phyloP scores from a whole-genome alignment of 169 alveolate genomes.

The Plasmodium coatneyi region DNA sequence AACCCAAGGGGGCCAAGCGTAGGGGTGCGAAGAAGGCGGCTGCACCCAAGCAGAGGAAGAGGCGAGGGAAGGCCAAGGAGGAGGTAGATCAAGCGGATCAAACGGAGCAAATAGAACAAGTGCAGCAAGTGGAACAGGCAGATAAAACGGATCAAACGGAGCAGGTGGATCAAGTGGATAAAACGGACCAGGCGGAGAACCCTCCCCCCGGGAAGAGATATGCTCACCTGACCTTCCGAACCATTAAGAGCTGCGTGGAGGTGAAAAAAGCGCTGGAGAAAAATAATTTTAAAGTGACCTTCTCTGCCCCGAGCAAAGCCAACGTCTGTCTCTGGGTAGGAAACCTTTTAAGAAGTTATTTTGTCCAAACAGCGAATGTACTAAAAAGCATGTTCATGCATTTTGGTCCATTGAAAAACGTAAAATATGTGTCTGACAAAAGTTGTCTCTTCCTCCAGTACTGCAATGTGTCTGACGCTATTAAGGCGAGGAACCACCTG shows the following conservation, averaged over 20 bases:
- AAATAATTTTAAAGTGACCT: slow-evolving; percentile 4
- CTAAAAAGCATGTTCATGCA: slow-evolving; percentile 15
- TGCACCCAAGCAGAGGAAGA: not conserved
- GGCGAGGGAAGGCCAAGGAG: not conserved
- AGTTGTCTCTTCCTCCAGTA: slow-evolving; percentile 46
- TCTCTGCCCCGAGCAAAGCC: slow-evolving; percentile 28
- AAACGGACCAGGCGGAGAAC: not conserved
- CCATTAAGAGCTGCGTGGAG: slow-evolving; percentile 32
- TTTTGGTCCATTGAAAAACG: slow-evolving; percentile 13
- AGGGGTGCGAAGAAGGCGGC: not conserved
- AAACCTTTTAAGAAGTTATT: slow-evolving; percentile 29
- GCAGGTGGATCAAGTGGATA: not conserved
- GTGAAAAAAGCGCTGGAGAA: slow-evolving; percentile 49
- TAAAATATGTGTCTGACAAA: slow-evolving; percentile 22
- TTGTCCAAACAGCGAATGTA: not conserved
- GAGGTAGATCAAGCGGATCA: not conserved
- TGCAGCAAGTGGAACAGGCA: not conserved
- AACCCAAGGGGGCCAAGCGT: not conserved
- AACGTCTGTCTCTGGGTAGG: slow-evolving; percentile 67
- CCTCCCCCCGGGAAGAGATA: not conserved
- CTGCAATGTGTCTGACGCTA: not conserved
- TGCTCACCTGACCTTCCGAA: slow-evolving; percentile 54
- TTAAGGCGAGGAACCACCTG: slow-evolving; percentile 55
- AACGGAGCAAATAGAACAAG: not conserved
- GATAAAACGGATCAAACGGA: not conserved